Conservation (phyloP, 805 yeast genomes). For the Lachancea nothofagi region DNA sequence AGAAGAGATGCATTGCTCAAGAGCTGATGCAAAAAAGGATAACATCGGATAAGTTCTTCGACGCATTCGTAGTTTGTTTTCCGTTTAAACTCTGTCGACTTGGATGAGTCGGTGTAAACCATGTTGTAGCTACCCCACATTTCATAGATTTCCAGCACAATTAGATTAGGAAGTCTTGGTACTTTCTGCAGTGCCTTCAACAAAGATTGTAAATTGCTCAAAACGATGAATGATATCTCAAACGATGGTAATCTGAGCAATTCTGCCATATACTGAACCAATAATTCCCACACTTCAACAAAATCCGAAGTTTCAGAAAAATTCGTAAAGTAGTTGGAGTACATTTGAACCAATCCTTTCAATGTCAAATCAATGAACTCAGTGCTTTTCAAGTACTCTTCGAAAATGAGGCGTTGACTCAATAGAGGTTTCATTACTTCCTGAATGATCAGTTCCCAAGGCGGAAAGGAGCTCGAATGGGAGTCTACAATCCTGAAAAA, state of each 20-base stretch:
- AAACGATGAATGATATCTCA: slow-evolving; percentile 41
- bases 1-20: slow-evolving; percentile 30
- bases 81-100: slow-evolving; percentile 19
- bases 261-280: slow-evolving; percentile 45
- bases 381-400: slow-evolving; percentile 41
- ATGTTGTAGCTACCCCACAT: slow-evolving; percentile 47
- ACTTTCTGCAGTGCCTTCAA: slow-evolving; percentile 41
- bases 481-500: slow-evolving; percentile 76
- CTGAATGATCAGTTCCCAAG: slow-evolving; percentile 65
- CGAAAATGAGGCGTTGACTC: slow-evolving; percentile 20
- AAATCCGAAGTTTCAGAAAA: slow-evolving; percentile 24
- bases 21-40: slow-evolving; percentile 43
- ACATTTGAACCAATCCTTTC: slow-evolving; percentile 62
- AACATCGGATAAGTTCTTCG: slow-evolving; percentile 48
- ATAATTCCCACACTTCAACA: slow-evolving; percentile 47
- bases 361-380: slow-evolving; percentile 60
- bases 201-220: slow-evolving; percentile 50
- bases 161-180: slow-evolving; percentile 23
- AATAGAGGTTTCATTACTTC: slow-evolving; percentile 58
- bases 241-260: slow-evolving; percentile 41
- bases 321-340: slow-evolving; percentile 43
- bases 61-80: slow-evolving; percentile 55
- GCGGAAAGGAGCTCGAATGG: slow-evolving; percentile 51
- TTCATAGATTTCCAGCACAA: slow-evolving; percentile 38
- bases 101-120: slow-evolving; percentile 38